Conservation (phyloP, 2,329 filamentous ascomycete genomes). For the Diplodia corticola region DNA sequence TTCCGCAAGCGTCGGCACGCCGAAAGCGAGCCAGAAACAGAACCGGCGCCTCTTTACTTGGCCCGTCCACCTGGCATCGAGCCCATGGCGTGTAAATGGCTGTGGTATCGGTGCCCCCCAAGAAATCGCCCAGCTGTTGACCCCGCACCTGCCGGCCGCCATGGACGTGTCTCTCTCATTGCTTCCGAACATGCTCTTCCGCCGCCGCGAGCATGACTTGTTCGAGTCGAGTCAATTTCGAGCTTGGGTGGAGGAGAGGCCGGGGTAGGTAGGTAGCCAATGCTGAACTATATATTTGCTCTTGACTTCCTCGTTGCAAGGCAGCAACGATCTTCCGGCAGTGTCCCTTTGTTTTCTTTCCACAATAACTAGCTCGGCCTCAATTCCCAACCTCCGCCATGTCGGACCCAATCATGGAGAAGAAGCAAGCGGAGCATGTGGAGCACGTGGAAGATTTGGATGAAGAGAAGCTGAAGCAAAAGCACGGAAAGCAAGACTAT, state of each 20-base stretch:
- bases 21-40: neutral
- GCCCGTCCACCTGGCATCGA: neutral
- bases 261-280: neutral
- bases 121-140: slow-evolving; percentile 10
- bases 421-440: neutral
- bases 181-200: neutral
- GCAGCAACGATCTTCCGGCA: neutral
- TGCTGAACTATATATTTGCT: slow-evolving; percentile 14
- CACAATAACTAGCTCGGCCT: neutral
- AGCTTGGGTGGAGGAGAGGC: neutral
- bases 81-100: neutral
- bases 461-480: slow-evolving; percentile 22
- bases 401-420: slow-evolving; percentile 7
- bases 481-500: slow-evolving; percentile 35
- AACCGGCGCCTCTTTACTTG: slow-evolving; percentile 19
- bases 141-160: slow-evolving; percentile 8
- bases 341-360: neutral
- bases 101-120: neutral
- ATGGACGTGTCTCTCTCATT: neutral
- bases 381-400: neutral
- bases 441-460: slow-evolving; percentile 11
- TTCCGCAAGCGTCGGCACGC: slow-evolving; percentile 8
- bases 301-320: neutral
- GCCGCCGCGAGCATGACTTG: neutral
- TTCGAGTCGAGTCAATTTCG: neutral